Percentiles rank a stretch among this genome's conserved stretches.
phyloP scores from a whole-genome alignment of 2,329 filamentous ascomycete genomes.

The Microsporum audouinii region DNA sequence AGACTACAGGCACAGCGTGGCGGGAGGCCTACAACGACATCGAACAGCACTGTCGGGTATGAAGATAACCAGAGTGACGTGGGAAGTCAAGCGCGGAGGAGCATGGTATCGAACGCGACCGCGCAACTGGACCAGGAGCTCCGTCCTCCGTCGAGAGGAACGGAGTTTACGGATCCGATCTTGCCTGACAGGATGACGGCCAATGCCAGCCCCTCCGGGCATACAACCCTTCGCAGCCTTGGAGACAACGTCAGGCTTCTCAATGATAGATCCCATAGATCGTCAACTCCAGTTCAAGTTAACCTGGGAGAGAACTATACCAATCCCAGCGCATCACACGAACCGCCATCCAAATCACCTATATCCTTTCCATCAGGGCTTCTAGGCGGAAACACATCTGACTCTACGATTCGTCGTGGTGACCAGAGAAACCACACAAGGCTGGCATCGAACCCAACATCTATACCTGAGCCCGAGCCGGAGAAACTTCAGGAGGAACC shows the following conservation, averaged over 20 bases:
- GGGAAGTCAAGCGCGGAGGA: constrained; percentile 44
- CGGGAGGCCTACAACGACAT: constrained; percentile 33
- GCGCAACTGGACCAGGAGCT: constrained; percentile 34
- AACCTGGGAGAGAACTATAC: constrained; percentile 52
- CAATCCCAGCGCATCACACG: constrained; percentile 41
- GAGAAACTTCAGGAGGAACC: constrained; percentile 35
- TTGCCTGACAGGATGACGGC: constrained; percentile 58
- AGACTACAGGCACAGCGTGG: constrained; percentile 79
- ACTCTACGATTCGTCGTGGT: constrained; percentile 37
- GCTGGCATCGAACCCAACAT: constrained; percentile 61
- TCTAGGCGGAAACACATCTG: constrained; percentile 46
- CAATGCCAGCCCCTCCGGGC: constrained; percentile 59
- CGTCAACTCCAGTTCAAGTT: constrained; percentile 32
- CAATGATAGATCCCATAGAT: constrained; percentile 41
- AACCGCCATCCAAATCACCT: constrained; percentile 57
- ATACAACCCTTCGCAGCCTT: constrained; percentile 51
- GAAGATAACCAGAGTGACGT: constrained; percentile 37
- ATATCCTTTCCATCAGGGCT: constrained; percentile 68
- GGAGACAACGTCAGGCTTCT: constrained; percentile 71
- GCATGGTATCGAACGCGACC: constrained; percentile 46
- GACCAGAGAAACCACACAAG: constrained; percentile 63
- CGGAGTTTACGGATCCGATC: constrained; percentile 66
- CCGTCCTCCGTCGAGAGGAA: constrained; percentile 62
- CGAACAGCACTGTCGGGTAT: constrained; percentile 24
- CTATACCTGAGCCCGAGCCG: constrained; percentile 53